Evolutionary conservation across 1,284 basidiomycete species (phyloP).

Genomic region (Tausonia pullulans): DNA sequence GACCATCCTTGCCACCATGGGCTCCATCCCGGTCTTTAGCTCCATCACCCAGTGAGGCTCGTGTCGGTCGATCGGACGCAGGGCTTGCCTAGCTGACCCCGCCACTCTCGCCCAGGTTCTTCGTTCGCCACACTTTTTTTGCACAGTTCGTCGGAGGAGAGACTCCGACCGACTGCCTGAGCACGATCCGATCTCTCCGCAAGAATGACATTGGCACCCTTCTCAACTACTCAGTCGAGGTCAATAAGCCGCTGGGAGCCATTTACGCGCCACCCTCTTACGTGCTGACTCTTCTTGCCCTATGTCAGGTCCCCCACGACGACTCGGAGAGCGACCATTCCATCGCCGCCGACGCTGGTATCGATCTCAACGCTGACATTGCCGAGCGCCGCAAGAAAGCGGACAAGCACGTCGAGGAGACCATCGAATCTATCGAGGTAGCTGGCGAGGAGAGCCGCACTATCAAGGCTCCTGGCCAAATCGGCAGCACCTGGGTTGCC

Average conservation of each 20-base stretch:
- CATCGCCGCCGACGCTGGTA: not conserved
- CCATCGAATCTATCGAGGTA: slow-evolving; percentile 58
- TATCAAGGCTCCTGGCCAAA: slow-evolving; percentile 19
- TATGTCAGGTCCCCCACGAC: not conserved
- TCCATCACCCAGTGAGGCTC: slow-evolving; percentile 46
- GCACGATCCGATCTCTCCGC: slow-evolving; percentile 53
- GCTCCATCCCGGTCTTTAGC: slow-evolving; percentile 54
- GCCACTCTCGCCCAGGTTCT: slow-evolving; percentile 19
- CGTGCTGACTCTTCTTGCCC: not conserved
- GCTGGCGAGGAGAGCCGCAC: slow-evolving; percentile 52
- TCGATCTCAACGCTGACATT: slow-evolving; percentile 17
- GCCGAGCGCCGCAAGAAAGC: slow-evolving; percentile 27
- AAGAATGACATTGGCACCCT: slow-evolving; percentile 61
- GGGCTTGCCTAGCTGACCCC: not conserved
- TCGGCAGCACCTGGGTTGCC: slow-evolving; percentile 63
- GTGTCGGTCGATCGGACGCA: not conserved
- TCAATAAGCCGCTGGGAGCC: too few relatives aligned
- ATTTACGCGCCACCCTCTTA: slow-evolving; percentile 24
- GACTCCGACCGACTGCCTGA: slow-evolving; percentile 55
- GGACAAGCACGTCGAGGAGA: slow-evolving; percentile 56
- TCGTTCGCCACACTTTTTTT: slow-evolving; percentile 77
- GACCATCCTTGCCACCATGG: slow-evolving; percentile 49
- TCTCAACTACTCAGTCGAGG: slow-evolving; percentile 77
- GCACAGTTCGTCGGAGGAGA: slow-evolving; percentile 77
- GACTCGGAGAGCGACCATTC: not conserved